These are phyloP conservation scores for Colletotrichum aenigma DNA, from an alignment of 2,329 filamentous ascomycete species.

Conservation along the genomic window DNA sequence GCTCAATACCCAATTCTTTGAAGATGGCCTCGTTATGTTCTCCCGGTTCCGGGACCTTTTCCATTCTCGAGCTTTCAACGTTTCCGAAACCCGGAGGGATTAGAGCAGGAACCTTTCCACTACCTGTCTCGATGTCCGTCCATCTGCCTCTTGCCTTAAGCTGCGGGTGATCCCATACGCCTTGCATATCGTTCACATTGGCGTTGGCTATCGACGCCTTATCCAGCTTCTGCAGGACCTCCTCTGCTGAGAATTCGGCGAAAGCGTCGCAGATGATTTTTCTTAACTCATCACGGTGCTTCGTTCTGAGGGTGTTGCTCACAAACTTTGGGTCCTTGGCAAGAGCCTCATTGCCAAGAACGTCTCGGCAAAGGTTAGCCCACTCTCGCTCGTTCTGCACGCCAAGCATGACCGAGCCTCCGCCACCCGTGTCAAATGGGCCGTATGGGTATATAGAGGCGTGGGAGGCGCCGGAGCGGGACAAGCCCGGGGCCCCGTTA, in stretches of 20 bases:
- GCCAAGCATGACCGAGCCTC: conserved; percentile 57
- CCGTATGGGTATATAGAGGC: conserved; percentile 62
- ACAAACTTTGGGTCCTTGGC: conserved; percentile 50
- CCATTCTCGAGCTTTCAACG: conserved; percentile 1
- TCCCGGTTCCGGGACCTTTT: conserved; percentile 1
- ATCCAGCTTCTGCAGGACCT: conserved; percentile 48
- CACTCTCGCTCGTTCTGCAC: conserved; percentile 64
- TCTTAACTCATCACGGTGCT: conserved; percentile 51
- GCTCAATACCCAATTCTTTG: not conserved
- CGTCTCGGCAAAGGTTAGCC: conserved; percentile 49
- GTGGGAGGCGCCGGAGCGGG: conserved; percentile 54
- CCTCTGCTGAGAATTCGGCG: conserved; percentile 36
- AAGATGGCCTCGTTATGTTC: conserved; percentile 14
- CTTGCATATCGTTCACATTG: conserved; percentile 58
- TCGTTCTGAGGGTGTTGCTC: conserved; percentile 47
- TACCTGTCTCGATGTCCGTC: conserved; percentile 52
- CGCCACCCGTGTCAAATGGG: conserved; percentile 53
- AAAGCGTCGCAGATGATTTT: conserved; percentile 50
- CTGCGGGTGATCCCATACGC: conserved; percentile 58
- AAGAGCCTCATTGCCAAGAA: conserved; percentile 46
- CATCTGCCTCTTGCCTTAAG: conserved; percentile 54
- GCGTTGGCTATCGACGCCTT: conserved; percentile 57
- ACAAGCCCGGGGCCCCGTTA: conserved; percentile 45
- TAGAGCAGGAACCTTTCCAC: conserved; percentile 50
- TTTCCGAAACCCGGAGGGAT: conserved; percentile 49